Evolutionary conservation across 2,329 filamentous ascomycete genomes (phyloP).

Genomic region (Curvularia lunata): DNA sequence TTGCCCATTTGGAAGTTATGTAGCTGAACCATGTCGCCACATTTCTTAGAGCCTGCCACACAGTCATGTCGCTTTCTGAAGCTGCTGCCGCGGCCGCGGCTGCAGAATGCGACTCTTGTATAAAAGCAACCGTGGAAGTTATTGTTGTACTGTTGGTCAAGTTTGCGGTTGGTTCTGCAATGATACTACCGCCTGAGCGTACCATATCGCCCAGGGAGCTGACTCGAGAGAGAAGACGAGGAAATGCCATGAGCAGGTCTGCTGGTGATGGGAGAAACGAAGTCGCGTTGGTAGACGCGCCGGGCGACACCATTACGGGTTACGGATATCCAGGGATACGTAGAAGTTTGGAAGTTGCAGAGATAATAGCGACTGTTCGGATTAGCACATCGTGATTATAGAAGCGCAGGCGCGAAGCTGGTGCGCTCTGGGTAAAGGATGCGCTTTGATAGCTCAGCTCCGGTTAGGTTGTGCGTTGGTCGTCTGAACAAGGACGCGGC

Average conservation of each 20-base stretch:
- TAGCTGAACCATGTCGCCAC: constrained; percentile 90
- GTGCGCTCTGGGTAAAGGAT: not conserved
- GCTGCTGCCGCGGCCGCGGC: constrained; percentile 51
- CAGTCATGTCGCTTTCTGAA: constrained; percentile 47
- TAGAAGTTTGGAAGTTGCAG: not conserved
- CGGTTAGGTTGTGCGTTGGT: constrained; percentile 11
- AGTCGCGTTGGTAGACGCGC: constrained; percentile 42
- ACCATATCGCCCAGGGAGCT: constrained; percentile 67
- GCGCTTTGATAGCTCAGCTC: constrained; percentile 2
- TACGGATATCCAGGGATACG: constrained; percentile 19
- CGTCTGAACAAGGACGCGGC: constrained; percentile 6
- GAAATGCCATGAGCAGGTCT: constrained; percentile 72
- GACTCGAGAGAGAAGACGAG: constrained; percentile 72
- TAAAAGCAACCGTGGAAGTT: constrained; percentile 47
- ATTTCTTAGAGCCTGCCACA: constrained; percentile 65
- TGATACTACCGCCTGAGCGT: constrained; percentile 63
- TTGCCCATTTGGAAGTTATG: constrained; percentile 70
- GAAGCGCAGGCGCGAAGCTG: not conserved
- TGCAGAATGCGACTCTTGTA: constrained; percentile 50
- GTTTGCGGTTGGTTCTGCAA: constrained; percentile 64
- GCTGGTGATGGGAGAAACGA: constrained; percentile 65
- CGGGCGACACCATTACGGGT: constrained; percentile 32
- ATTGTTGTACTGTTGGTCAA: constrained; percentile 51
- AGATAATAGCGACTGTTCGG: constrained; percentile 1
- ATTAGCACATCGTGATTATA: constrained; percentile 9